Conservation (phyloP, 768 basidiomycete species). For the Mycena albidolilacea region DNA sequence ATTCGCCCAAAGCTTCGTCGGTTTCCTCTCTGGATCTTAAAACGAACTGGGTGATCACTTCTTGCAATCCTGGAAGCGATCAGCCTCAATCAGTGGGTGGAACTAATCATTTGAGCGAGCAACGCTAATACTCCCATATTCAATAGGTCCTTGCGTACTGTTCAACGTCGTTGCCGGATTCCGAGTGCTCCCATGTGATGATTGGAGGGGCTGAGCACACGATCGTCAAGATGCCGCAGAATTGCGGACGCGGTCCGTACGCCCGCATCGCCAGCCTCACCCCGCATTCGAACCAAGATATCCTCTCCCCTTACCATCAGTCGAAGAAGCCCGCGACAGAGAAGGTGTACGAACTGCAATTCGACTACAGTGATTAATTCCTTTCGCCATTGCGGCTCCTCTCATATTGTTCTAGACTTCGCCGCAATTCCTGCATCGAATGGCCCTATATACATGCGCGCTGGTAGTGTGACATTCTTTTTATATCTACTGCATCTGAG, state of each 20-base stretch:
- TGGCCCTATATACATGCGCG: conserved; percentile 27
- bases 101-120: neutral
- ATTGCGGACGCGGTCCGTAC: conserved; percentile 46
- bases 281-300: conserved; percentile 39
- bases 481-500: neutral
- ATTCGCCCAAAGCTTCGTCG: conserved; percentile 7
- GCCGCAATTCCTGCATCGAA: conserved; percentile 38
- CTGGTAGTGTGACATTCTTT: neutral
- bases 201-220: conserved; percentile 44
- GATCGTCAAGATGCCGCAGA: conserved; percentile 44
- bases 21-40: conserved; percentile 16
- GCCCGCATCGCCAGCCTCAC: conserved; percentile 42
- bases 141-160: conserved; percentile 42
- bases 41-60: conserved; percentile 22
- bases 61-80: conserved; percentile 7
- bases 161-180: conserved; percentile 31
- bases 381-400: neutral
- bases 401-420: conserved; percentile 19
- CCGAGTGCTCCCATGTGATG: conserved; percentile 42
- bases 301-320: conserved; percentile 34
- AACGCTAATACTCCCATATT: too few relatives aligned
- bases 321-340: conserved; percentile 37
- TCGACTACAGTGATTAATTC: conserved; percentile 39
- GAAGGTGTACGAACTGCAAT: conserved; percentile 37
- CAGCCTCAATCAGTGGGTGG: conserved; percentile 12